Conservation (phyloP, 768 basidiomycete species). For the Phanerochaete carnosa region DNA sequence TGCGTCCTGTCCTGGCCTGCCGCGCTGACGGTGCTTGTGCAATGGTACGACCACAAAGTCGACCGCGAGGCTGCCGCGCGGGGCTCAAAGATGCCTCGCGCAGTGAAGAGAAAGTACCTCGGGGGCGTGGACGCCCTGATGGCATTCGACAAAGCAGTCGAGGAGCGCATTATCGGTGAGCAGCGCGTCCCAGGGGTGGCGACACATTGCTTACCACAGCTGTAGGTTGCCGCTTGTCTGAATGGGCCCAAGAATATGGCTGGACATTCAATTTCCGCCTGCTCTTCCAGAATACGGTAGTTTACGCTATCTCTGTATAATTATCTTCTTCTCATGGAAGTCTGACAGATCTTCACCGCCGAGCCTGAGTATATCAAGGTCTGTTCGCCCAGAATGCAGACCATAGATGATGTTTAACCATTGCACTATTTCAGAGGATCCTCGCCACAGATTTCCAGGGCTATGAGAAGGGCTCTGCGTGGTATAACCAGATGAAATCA, state of each 20-base stretch:
- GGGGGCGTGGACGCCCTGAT: constrained; percentile 19
- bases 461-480: constrained; percentile 36
- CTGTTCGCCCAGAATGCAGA: not conserved
- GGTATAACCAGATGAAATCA: constrained; percentile 21
- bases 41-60: constrained; percentile 11
- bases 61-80: constrained; percentile 8
- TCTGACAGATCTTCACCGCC: constrained; percentile 37
- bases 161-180: constrained; percentile 6
- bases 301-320: not conserved
- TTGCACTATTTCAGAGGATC: constrained; percentile 29
- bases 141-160: not conserved
- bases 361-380: constrained; percentile 50
- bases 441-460: constrained; percentile 43
- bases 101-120: constrained; percentile 8
- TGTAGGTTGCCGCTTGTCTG: not conserved
- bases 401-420: no score
- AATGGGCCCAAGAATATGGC: constrained; percentile 15
- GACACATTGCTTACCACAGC: not conserved
- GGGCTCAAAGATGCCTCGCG: constrained; percentile 14
- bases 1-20: constrained; percentile 17
- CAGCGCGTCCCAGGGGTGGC: not conserved
- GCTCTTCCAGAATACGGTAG: constrained; percentile 37
- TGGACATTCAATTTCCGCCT: constrained; percentile 21
- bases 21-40: constrained; percentile 10
- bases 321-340: not conserved